phyloP scores from a whole-genome alignment of 1,284 basidiomycete genomes.

The Fomitopsis palustris region DNA sequence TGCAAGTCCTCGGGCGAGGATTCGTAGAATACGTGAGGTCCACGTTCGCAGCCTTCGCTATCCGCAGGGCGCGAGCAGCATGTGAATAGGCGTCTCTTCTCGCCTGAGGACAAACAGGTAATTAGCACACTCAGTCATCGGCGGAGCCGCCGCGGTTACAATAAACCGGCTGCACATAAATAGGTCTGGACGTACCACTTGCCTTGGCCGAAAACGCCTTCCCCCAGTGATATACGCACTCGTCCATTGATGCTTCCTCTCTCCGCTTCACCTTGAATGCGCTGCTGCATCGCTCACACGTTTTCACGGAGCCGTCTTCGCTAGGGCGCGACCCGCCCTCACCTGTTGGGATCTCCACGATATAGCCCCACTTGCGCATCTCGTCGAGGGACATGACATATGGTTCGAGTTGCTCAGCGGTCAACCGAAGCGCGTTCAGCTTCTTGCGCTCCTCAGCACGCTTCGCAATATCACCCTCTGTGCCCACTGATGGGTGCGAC shows the following conservation, averaged over 20 bases:
- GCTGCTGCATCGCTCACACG: constrained; percentile 76
- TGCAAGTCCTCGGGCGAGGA: constrained; percentile 69
- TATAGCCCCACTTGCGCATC: constrained; percentile 68
- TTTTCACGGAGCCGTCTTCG: constrained; percentile 61
- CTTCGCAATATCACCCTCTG: constrained; percentile 60
- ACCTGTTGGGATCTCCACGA: constrained; percentile 63
- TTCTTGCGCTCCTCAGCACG: constrained; percentile 60
- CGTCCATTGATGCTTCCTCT: constrained; percentile 43
- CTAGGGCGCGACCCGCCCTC: constrained; percentile 60
- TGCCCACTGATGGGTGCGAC: constrained; percentile 78
- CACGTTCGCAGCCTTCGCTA: constrained; percentile 60
- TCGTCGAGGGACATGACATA: constrained; percentile 58
- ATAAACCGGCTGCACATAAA: neutral
- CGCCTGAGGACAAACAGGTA: constrained; percentile 44
- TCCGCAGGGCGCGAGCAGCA: constrained; percentile 64
- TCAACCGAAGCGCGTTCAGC: constrained; percentile 54
- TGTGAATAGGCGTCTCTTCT: constrained; percentile 58
- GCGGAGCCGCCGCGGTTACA: neutral
- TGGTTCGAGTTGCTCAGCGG: constrained; percentile 48
- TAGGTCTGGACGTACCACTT: constrained; percentile 55
- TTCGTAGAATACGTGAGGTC: constrained; percentile 79
- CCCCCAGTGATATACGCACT: constrained; percentile 86
- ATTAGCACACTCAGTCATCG: neutral
- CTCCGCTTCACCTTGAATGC: constrained; percentile 64
- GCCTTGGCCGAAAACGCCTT: constrained; percentile 53